phyloP scores from a whole-genome alignment of 805 yeast species.

The Candida argentea region DNA sequence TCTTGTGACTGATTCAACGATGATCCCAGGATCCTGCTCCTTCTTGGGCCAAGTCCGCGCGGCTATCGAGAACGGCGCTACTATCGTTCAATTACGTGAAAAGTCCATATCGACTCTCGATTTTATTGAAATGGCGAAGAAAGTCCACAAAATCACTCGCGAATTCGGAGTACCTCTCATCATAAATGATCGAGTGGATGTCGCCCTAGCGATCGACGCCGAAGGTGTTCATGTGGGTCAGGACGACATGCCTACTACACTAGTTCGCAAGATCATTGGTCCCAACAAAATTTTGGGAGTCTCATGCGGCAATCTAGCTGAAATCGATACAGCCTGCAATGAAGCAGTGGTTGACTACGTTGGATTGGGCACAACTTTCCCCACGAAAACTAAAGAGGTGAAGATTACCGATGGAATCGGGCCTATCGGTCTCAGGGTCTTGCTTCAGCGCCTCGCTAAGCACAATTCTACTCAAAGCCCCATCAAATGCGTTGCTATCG shows the following conservation, averaged over 20 bases:
- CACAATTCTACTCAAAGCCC: slow-evolving; percentile 18
- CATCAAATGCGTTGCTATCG: slow-evolving; percentile 65
- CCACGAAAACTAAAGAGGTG: slow-evolving; percentile 60
- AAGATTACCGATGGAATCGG: slow-evolving; percentile 48
- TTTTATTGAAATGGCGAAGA: slow-evolving; percentile 52
- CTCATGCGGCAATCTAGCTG: slow-evolving; percentile 52
- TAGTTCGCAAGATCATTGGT: slow-evolving; percentile 59
- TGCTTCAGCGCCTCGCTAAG: slow-evolving; percentile 35
- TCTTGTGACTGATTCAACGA: slow-evolving; percentile 69
- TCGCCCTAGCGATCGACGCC: slow-evolving; percentile 81
- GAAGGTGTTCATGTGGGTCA: slow-evolving; percentile 94
- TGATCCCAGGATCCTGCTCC: slow-evolving; percentile 47
- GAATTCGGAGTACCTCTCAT: slow-evolving; percentile 59
- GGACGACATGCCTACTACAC: slow-evolving; percentile 62
- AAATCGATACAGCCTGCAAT: slow-evolving; percentile 40
- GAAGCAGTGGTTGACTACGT: slow-evolving; percentile 61
- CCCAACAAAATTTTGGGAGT: slow-evolving; percentile 72
- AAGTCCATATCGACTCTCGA: slow-evolving; percentile 58
- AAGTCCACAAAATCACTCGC: slow-evolving; percentile 53
- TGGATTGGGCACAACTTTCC: slow-evolving; percentile 75
- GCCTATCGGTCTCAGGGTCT: slow-evolving; percentile 48
- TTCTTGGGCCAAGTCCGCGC: slow-evolving; percentile 52
- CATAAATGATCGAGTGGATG: slow-evolving; percentile 81
- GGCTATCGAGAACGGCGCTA: slow-evolving; percentile 64
- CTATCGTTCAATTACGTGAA: slow-evolving; percentile 77